Evolutionary conservation across 2,329 filamentous ascomycete genomes (phyloP), one percentile per base, ranked within the genome.

Genomic region (Corniculantispora saksenae): DNA sequence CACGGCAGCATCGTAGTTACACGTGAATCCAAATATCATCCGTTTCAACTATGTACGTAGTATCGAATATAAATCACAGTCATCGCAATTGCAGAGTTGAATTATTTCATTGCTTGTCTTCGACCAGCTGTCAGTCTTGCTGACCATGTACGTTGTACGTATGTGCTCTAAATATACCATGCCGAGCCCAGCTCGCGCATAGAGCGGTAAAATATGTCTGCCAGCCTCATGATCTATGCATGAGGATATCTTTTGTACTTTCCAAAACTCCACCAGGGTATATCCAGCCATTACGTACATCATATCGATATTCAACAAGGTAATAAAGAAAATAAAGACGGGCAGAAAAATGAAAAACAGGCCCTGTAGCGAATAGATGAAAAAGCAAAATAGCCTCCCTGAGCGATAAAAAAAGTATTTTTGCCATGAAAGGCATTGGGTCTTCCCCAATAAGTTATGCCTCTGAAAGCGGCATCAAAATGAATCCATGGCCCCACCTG

Each of bases 231-330:
- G 32, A 9, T 51, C 53, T 35, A 50, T 29, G 43, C 43, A 58
- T 45, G 32, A 63, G 43, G 43, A 45, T 58, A 48, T 19, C 32
- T 29, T 19, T 35, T 15, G 32, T 57, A 63, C 45, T 38, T 48
- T 57, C 61, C 53, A 64, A 54, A 59, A 59, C 19, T 54, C 48
- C 38, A 21, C 48, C 55, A n/a, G 62, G 62, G 62, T 64, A 64
- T 64, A 64, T 64, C 62, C 62, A 59, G 55, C 35, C 48, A 54
- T 64, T 54, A 23, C 48, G 27, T 64, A 60, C 62, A 58, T 63
- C 23, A 63, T 58, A 57, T 10, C 29, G 29, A 57, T 43, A 58
- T 29, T 43, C 32, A 54, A 40, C 59, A 23, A 45, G 19, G 17
- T 43, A 43, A 19, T 43, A 43, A 53, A 27, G 25, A 27, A 25